Evolutionary conservation across 768 basidiomycete species (phyloP).

Genomic region (Termitomyces sp.): DNA sequence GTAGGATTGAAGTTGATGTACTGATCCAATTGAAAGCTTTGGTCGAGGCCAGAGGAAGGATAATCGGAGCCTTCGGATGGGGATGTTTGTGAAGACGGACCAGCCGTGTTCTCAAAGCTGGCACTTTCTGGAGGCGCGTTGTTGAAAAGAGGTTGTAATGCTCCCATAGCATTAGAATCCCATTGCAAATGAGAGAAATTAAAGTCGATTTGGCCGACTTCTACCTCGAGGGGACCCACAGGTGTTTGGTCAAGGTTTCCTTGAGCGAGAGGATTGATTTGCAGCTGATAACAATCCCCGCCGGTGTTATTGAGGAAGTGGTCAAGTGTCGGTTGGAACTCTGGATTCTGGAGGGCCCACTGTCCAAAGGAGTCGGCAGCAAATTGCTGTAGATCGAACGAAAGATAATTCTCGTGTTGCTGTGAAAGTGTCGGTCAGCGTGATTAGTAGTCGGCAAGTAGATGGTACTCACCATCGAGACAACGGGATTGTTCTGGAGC

Average conservation of each 20-base stretch:
- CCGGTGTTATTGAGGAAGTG: conserved; percentile 11
- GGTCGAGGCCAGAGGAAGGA: conserved; percentile 2
- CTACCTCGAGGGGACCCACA: conserved; percentile 13
- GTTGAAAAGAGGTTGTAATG: conserved; percentile 3
- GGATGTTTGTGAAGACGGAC: conserved; percentile 7
- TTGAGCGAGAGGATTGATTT: conserved; percentile 6
- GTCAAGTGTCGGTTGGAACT: conserved; percentile 10
- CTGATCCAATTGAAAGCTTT: conserved; percentile 21
- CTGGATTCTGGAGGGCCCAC: conserved; percentile 10
- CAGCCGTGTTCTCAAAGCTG: conserved; percentile 8
- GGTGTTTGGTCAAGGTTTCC: not conserved
- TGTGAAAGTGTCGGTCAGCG: not conserved
- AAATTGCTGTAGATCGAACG: conserved; percentile 10
- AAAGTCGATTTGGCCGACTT: conserved; percentile 11
- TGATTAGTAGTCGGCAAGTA: not conserved
- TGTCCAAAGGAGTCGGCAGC: conserved; percentile 4
- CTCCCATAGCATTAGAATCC: conserved; percentile 1
- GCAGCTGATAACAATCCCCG: conserved; percentile 13
- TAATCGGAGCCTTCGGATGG: not conserved
- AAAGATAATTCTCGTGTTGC: conserved; percentile 4
- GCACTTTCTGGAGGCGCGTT: not conserved
- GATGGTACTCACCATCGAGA: not conserved
- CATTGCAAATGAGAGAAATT: conserved; percentile 7
- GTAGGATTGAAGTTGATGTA: conserved; percentile 30
- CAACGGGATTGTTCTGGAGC: not conserved